Evolutionary conservation across 2,329 filamentous ascomycete genomes (phyloP), one percentile per base, ranked within the genome.

Genomic region (Pseudogymnoascus sp.): DNA sequence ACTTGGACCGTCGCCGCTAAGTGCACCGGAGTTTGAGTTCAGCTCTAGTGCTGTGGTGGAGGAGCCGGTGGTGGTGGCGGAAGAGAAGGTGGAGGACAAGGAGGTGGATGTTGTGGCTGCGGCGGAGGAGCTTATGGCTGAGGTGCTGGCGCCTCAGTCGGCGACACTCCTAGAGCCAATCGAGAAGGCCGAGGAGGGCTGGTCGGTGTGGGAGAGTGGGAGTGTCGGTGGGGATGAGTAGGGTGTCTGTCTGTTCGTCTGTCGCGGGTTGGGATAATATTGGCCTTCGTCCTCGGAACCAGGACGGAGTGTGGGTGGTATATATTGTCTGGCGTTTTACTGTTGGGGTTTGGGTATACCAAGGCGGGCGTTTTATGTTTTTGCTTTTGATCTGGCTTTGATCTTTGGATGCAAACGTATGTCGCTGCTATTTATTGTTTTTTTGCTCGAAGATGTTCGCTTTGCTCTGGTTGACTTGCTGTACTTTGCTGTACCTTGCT

Each of bases 141-240:
- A 70, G 35, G 72, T 71, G 64, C 67, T 67, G 9, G 71, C 75
- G 17, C 73, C 77, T 4, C 74, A 76, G 26, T 75, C 77, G 61
- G 81, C 81, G 2, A 77, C 80, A 1, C 70, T 82, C 2, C 73
- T 87, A 13, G 74, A 82, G 62, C 80, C 83, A 0, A 78, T 87
- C 4, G 83, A 87, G 62, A 84, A 82, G 56, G 82, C 83, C 0
- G 83, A 80, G 42, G 83, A 86, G 68, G 80, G 75, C 71, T 85
- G 90, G 69, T 85, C 88, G 69, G 79, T 90, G 15, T 90, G 87
- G 87, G 88, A 90, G 74, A 89, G 86, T 70, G 82, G 80, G 26
- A 89, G 85, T 73, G 81, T 82, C 26, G 83, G 84, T 67, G 87
- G 85, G 59, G 86, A 70, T 42, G 69, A 71, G 40, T 69, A 63